phyloP scores from a whole-genome alignment of 164 flowering plant species.

The Echeveria elegans region DNA sequence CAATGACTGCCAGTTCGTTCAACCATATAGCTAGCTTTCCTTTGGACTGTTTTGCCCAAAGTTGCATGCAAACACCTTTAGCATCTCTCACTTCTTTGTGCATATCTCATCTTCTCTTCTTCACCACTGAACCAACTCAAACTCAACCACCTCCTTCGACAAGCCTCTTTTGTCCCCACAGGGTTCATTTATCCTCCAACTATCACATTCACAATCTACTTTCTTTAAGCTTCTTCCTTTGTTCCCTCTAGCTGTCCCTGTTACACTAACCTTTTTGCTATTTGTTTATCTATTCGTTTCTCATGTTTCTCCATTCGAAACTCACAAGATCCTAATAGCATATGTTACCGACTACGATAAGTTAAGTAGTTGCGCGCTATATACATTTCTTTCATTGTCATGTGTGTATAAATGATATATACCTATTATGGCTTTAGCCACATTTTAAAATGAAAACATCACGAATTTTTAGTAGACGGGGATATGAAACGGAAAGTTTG shows the following conservation, averaged over 20 bases:
- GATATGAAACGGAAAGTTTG: too few species aligned
- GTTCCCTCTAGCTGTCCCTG: slow-evolving; percentile 1
- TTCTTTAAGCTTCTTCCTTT: neutral
- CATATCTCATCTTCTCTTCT: neutral
- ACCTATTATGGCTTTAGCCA: too few species aligned
- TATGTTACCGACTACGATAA: too few species aligned
- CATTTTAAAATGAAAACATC: too few species aligned
- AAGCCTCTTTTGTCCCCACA: slow-evolving; percentile 9
- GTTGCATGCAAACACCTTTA: slow-evolving; percentile 14
- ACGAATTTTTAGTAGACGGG: too few species aligned
- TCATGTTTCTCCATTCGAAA: neutral
- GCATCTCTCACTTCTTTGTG: slow-evolving; percentile 9
- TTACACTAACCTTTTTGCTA: neutral
- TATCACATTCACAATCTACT: neutral
- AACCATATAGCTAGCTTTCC: neutral
- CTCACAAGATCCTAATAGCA: too few species aligned
- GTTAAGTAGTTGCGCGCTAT: too few species aligned
- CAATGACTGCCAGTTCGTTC: neutral
- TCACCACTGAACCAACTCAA: neutral
- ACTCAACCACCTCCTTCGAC: neutral
- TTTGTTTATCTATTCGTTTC: neutral
- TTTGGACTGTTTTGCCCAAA: slow-evolving; percentile 4
- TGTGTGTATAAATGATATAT: too few species aligned
- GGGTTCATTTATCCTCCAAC: slow-evolving; percentile 2
- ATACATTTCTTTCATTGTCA: too few species aligned